phyloP scores from a whole-genome alignment of 257 asterid species.

The Rauvolfia tetraphylla region DNA sequence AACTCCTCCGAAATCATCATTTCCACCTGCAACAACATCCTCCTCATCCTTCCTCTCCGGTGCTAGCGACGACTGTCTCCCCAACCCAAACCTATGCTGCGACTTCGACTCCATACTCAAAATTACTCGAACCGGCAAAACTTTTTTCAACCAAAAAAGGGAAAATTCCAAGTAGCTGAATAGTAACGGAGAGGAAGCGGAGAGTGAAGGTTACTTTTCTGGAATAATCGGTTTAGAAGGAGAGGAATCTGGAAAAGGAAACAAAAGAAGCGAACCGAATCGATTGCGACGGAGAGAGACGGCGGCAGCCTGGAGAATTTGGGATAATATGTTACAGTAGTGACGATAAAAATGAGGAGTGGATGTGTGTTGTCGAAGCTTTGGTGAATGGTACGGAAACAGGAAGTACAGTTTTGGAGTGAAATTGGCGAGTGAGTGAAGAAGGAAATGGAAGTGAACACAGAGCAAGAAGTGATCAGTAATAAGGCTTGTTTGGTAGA shows the following conservation, averaged over 20 bases:
- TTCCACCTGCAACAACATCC: conserved; percentile 19
- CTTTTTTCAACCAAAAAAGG: too few species aligned
- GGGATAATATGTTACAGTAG: background rate
- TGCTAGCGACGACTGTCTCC: conserved; percentile 66
- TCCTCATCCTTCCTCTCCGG: conserved; percentile 36
- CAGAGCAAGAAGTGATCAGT: too few species aligned
- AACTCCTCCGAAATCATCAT: conserved; percentile 27
- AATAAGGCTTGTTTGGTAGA: too few species aligned
- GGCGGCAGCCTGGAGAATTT: background rate
- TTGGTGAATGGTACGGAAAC: background rate
- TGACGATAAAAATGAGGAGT: background rate
- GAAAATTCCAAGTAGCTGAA: background rate
- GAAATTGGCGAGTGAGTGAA: background rate
- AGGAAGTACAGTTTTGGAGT: background rate
- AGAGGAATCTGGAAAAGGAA: background rate
- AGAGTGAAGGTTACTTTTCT: background rate
- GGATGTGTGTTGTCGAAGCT: background rate
- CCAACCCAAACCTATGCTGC: conserved; percentile 55
- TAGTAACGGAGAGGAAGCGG: background rate
- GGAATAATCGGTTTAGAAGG: background rate
- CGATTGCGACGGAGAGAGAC: background rate
- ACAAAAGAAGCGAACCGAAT: background rate
- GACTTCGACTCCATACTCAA: conserved; percentile 45
- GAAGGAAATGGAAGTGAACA: too few species aligned
- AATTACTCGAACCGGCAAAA: background rate